phyloP scores from a whole-genome alignment of 441 rosid species.

The Brassica balearica region DNA sequence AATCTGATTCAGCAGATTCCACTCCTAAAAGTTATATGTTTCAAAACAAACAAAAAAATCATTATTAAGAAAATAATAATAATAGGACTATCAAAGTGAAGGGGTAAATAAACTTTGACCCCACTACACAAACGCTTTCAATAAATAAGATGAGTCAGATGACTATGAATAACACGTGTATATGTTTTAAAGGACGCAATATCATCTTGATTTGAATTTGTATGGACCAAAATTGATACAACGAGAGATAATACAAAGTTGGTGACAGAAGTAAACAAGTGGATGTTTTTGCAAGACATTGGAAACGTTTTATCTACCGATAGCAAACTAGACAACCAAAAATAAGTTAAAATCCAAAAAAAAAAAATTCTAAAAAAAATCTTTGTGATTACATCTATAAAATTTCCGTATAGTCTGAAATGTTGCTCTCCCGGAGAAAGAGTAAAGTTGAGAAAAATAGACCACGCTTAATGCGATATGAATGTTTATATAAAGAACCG shows the following conservation, averaged over 20 bases:
- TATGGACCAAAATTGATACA: conserved; percentile 34
- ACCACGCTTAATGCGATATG: conserved; percentile 3
- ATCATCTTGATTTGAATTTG: conserved; percentile 29
- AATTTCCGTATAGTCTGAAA: neutral
- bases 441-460: conserved; percentile 1
- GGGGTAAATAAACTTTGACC: conserved; percentile 13
- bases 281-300: conserved; percentile 24
- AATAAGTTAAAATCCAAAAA: neutral
- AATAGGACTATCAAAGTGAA: conserved; percentile 15
- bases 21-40: conserved; percentile 54
- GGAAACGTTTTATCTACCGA: conserved; percentile 26
- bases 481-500: neutral
- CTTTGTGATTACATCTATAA: neutral
- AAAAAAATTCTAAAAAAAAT: neutral
- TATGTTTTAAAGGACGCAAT: conserved; percentile 36
- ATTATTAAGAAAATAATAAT: neutral
- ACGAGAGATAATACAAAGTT: conserved; percentile 26
- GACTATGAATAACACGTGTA: conserved; percentile 6
- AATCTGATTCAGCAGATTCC: conserved; percentile 88
- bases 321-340: conserved; percentile 9
- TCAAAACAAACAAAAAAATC: neutral
- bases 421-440: neutral
- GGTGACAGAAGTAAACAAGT: conserved; percentile 26
- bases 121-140: conserved; percentile 25
- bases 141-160: neutral